phyloP scores from a whole-genome alignment of 441 rosid species.

The Melastoma candidum region DNA sequence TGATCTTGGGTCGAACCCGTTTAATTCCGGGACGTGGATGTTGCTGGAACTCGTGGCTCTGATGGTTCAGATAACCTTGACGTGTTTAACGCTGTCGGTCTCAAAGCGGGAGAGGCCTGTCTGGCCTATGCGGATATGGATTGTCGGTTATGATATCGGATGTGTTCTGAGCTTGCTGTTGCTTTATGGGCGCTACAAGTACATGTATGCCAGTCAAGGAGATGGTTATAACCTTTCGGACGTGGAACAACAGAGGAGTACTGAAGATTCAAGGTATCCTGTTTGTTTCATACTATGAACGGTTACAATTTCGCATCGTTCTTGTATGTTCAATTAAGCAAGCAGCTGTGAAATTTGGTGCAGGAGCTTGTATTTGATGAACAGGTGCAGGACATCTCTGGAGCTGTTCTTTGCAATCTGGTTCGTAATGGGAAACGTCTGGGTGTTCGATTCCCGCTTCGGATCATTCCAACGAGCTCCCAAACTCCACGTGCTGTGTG shows the following conservation, averaged over 20 bases:
- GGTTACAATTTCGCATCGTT: background rate
- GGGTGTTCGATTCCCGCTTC: slow-evolving; percentile 90
- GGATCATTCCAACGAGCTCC: slow-evolving; percentile 75
- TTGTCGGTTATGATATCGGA: slow-evolving; percentile 73
- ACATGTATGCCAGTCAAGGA: slow-evolving; percentile 28
- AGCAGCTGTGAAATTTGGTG: background rate
- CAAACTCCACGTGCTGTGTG: slow-evolving; percentile 70
- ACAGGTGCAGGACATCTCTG: slow-evolving; percentile 73
- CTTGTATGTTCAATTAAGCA: no score
- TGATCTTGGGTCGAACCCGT: slow-evolving; percentile 85
- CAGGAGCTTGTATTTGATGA: slow-evolving; percentile 77
- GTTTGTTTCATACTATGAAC: background rate
- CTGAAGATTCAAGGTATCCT: slow-evolving; percentile 62
- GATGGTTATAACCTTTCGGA: slow-evolving; percentile 45
- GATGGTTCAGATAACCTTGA: slow-evolving; percentile 54
- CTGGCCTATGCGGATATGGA: slow-evolving; percentile 95
- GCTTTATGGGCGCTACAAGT: slow-evolving; percentile 72
- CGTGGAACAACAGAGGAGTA: slow-evolving; percentile 60
- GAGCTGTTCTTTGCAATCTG: slow-evolving; percentile 61
- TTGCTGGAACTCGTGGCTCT: slow-evolving; percentile 60
- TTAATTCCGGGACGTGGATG: slow-evolving; percentile 84
- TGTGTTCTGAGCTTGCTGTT: slow-evolving; percentile 61
- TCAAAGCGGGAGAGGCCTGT: slow-evolving; percentile 66
- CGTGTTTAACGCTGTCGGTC: slow-evolving; percentile 50
- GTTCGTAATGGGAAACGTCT: slow-evolving; percentile 93